phyloP scores from a whole-genome alignment of 2,329 filamentous ascomycete genomes.

The Penicillium capsulatum region DNA sequence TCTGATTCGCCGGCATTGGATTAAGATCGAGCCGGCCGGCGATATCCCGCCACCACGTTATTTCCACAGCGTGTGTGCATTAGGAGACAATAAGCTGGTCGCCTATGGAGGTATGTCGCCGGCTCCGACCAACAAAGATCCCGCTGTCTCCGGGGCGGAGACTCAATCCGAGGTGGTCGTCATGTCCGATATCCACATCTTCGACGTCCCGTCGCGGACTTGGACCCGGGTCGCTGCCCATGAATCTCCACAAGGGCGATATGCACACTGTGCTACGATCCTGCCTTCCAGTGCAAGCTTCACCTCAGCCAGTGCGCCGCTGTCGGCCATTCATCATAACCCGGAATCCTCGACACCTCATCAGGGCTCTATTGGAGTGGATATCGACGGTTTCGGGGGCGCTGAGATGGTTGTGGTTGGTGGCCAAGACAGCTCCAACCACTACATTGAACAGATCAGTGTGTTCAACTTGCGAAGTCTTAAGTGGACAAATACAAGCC shows the following conservation, averaged over 20 bases:
- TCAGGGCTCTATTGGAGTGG: conserved; percentile 80
- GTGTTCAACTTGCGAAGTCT: conserved; percentile 94
- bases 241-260: conserved; percentile 85
- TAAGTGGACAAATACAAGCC: conserved; percentile 89
- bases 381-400: conserved; percentile 83
- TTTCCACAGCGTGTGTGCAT: conserved; percentile 90
- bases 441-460: conserved; percentile 98
- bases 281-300: conserved; percentile 84
- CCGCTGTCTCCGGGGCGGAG: conserved; percentile 49
- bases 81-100: conserved; percentile 93
- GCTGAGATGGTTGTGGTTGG: conserved; percentile 97
- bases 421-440: conserved; percentile 94
- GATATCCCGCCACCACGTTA: conserved; percentile 88
- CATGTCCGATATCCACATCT: conserved; percentile 97
- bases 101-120: conserved; percentile 99
- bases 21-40: conserved; percentile 75
- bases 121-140: conserved; percentile 50
- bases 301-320: conserved; percentile 73
- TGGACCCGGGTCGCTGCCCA: conserved; percentile 82
- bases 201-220: conserved; percentile 72
- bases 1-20: conserved; percentile 87
- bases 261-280: conserved; percentile 93
- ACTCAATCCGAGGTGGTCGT: conserved; percentile 83
- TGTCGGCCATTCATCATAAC: conserved; percentile 87
- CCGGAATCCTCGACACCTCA: conserved; percentile 77